Conservation (phyloP, 148 eudicot species). For the Chenopodium quinoa region DNA sequence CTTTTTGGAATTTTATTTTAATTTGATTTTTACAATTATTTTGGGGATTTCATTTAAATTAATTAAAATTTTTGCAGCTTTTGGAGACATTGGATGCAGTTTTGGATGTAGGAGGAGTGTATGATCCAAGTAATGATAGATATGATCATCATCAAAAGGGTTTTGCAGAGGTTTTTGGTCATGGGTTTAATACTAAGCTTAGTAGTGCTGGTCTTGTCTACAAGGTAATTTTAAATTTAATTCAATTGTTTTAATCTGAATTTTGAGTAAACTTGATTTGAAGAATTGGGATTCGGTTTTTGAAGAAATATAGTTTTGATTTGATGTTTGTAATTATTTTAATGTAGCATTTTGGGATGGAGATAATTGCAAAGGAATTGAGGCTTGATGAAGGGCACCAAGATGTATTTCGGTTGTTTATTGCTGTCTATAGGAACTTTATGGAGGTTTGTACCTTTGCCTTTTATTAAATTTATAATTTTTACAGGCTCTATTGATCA, state of each 20-base stretch:
- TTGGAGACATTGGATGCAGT: conserved; percentile 83
- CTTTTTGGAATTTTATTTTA: no score
- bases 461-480: neutral
- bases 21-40: neutral
- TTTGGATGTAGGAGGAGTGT: conserved; percentile 91
- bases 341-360: conserved; percentile 73
- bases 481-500: neutral
- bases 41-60: neutral
- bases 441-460: conserved; percentile 65
- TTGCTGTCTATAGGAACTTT: conserved; percentile 75
- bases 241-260: neutral
- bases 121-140: conserved; percentile 65
- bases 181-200: conserved; percentile 78
- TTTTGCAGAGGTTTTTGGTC: conserved; percentile 73
- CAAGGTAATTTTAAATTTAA: conserved; percentile 38
- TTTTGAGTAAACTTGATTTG: neutral
- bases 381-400: conserved; percentile 64
- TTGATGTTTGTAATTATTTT: neutral
- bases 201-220: conserved; percentile 94
- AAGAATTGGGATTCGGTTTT: neutral
- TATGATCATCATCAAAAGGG: conserved; percentile 97
- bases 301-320: neutral
- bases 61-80: conserved; percentile 35
- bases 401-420: conserved; percentile 61
- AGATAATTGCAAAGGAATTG: conserved; percentile 86